Percentiles rank a stretch among this genome's conserved stretches.
phyloP scores from a whole-genome alignment of 495 filamentous ascomycete species.

The Gamarada debralockiae region DNA sequence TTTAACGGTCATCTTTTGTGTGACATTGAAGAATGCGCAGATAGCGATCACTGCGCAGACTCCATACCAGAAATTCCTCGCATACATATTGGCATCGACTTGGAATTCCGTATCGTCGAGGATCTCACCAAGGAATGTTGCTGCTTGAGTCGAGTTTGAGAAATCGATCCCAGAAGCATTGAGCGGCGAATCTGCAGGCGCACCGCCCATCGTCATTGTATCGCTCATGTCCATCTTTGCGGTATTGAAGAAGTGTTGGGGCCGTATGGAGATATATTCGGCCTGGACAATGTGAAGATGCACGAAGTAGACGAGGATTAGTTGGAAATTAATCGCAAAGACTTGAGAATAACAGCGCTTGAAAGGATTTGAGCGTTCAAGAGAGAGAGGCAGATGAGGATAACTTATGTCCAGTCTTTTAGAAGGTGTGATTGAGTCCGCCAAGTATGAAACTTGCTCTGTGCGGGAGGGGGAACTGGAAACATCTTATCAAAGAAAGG shows the following conservation, averaged over 20 bases:
- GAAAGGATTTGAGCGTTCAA: too few relatives aligned
- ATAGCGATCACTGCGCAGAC: conserved; percentile 15
- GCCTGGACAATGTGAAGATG: too few relatives aligned
- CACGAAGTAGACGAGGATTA: too few relatives aligned
- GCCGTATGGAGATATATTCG: too few relatives aligned
- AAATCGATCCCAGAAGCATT: conserved; percentile 22
- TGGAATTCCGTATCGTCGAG: conserved; percentile 18
- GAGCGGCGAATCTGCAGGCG: conserved; percentile 14
- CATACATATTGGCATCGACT: conserved; percentile 20
- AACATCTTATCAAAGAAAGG: too few relatives aligned
- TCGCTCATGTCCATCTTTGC: not conserved
- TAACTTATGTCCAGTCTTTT: too few relatives aligned
- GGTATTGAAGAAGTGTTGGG: not conserved
- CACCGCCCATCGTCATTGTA: conserved; percentile 10
- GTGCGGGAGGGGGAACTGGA: too few relatives aligned
- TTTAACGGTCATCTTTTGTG: conserved; percentile 6
- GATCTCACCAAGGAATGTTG: conserved; percentile 19
- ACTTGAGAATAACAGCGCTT: too few relatives aligned
- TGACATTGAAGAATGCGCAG: conserved; percentile 16
- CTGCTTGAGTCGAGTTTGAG: conserved; percentile 17
- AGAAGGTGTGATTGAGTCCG: too few relatives aligned
- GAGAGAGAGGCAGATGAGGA: too few relatives aligned
- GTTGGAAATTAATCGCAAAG: not conserved
- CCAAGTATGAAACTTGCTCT: too few relatives aligned
- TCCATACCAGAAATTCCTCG: conserved; percentile 23